Conservation (phyloP, 331 rosid genomes). For the Ulmus americana region DNA sequence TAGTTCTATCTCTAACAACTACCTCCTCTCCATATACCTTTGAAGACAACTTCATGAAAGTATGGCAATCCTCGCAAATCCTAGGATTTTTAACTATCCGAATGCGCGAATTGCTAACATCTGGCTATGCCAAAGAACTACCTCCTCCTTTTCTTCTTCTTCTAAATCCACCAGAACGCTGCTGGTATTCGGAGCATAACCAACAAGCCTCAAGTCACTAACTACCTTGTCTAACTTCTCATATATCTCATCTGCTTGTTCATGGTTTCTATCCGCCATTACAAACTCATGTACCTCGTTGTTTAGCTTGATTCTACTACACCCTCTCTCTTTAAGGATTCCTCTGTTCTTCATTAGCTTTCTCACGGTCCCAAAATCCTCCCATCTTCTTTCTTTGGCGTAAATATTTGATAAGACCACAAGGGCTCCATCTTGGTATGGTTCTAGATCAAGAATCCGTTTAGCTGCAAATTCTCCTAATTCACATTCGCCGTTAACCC, state of each 20-base stretch:
- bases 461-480: conserved; percentile 78
- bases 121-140: conserved; percentile 75
- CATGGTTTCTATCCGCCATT: conserved; percentile 73
- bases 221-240: conserved; percentile 64
- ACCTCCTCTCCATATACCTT: conserved; percentile 53
- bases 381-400: conserved; percentile 75
- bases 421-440: conserved; percentile 76
- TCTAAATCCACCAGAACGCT: conserved; percentile 56
- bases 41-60: conserved; percentile 74
- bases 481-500: conserved; percentile 51
- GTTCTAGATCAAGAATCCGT: conserved; percentile 62
- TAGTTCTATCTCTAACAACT: conserved; percentile 65
- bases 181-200: conserved; percentile 52
- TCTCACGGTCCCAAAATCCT: conserved; percentile 60
- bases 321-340: conserved; percentile 68
- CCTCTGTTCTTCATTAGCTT: conserved; percentile 52
- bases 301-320: conserved; percentile 62
- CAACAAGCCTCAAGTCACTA: conserved; percentile 46
- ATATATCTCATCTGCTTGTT: conserved; percentile 54
- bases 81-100: conserved; percentile 67
- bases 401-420: conserved; percentile 74
- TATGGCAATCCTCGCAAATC: conserved; percentile 76
- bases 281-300: conserved; percentile 60
- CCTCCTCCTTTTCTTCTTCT: conserved; percentile 67
- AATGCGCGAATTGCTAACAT: conserved; percentile 58